Evolutionary conservation across 345 rosid species (phyloP), one percentile per base, ranked within the genome.

Genomic region (Draba incana): DNA sequence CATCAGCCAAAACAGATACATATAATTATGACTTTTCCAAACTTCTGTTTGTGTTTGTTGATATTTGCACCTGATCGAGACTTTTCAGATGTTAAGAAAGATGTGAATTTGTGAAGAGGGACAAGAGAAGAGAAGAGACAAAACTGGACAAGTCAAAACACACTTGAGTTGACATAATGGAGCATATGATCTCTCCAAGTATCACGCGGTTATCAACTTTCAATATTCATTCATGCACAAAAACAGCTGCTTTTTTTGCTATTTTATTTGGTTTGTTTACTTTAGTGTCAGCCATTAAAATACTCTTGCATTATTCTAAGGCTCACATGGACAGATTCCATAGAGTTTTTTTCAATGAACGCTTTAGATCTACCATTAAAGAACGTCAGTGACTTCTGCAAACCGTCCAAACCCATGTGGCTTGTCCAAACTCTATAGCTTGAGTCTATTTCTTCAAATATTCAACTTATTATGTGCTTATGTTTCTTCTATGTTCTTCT

Each of bases 371-470:
- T 68, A 68, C 69, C 69, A 75, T 55, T 75, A 69, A 75, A 56
- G 65, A 68, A 57, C 70, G 63, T 69, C 74, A 69, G 75, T 68
- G 74, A 62, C 69, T 75, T 75, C 78, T 68, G 74, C 65, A 67
- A 74, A 59, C 77, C 72, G 78, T 53, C 57, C 66, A 75, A 67
- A 75, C 69, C 78, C 78, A 75, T 75, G 75, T 75, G 75, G 75
- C 49, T 48, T 75, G 65, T 75, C 68, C 46, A 62, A 57, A 55
- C 58, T 68, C 53, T 57, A 62, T 68, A 68, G 47, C 64, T 68
- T 62, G 33, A 39, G 69, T 57, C 78, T 68, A 59, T 55, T 66
- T 66, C 41, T 66, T 52, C 53, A 27, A 35, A 51, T 62, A 48
- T 62, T 68, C 74, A 68, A 68, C 64, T 55, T 45, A 54, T 54